Percentiles rank a stretch among this genome's conserved stretches.
These are phyloP conservation scores for Dipteronia dyeriana DNA, from an alignment of 345 rosid species.

Conservation along the genomic window DNA sequence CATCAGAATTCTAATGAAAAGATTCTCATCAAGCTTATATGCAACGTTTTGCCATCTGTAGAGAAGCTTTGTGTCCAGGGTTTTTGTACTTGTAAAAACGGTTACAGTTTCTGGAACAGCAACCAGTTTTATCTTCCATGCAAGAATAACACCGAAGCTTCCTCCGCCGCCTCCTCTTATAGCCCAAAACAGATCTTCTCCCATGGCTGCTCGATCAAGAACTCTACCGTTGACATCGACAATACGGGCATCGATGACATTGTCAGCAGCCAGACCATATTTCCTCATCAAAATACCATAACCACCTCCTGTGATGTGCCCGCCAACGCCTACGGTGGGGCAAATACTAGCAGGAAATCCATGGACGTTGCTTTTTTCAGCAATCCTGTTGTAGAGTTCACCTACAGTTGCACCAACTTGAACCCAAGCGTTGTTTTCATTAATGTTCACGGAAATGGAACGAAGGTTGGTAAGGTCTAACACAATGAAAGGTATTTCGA, in stretches of 20 bases:
- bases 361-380: background rate
- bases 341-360: background rate
- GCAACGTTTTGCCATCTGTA: too few relatives aligned
- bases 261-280: too few relatives aligned
- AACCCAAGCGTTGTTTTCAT: background rate
- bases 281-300: too few relatives aligned
- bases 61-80: too few relatives aligned
- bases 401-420: background rate
- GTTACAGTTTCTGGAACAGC: background rate
- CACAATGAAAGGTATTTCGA: background rate
- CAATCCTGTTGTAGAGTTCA: background rate
- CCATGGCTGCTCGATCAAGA: background rate
- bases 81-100: background rate
- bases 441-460: background rate
- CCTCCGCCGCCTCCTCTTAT: constrained; percentile 1
- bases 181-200: background rate
- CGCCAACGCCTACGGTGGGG: background rate
- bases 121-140: background rate
- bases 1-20: too few relatives aligned
- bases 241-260: background rate
- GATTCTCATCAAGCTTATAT: too few relatives aligned
- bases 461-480: background rate
- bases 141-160: background rate
- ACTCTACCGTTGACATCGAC: background rate
- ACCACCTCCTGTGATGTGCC: background rate